Evolutionary conservation across 2,329 filamentous ascomycete species (phyloP).

Genomic region (Pseudofabraea citricarpa): DNA sequence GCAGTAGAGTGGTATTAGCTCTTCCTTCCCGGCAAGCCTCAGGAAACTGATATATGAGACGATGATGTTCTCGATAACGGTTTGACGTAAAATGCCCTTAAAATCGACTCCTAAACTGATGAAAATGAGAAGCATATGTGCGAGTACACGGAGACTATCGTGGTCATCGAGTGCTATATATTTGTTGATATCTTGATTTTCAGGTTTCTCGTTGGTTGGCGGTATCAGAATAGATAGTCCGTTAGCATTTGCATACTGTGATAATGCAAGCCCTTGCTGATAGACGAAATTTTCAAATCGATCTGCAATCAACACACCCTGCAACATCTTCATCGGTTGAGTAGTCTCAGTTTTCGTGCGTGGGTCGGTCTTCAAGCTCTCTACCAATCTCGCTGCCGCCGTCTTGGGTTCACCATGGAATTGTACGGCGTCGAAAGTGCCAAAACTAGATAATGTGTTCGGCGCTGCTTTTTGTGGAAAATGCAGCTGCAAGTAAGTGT

Average conservation of each 20-base stretch:
- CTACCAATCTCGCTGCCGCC: conserved; percentile 54
- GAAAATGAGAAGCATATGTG: conserved; percentile 67
- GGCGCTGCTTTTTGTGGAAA: conserved; percentile 49
- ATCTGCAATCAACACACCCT: conserved; percentile 68
- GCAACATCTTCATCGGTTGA: conserved; percentile 67
- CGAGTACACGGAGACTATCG: conserved; percentile 62
- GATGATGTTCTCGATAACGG: conserved; percentile 63
- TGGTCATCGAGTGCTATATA: conserved; percentile 53
- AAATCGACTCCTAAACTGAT: conserved; percentile 50
- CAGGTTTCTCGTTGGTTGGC: conserved; percentile 29
- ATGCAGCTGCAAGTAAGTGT: conserved; percentile 58
- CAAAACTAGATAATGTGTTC: conserved; percentile 52
- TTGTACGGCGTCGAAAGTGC: conserved; percentile 59
- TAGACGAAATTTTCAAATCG: conserved; percentile 53
- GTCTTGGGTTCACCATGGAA: conserved; percentile 52
- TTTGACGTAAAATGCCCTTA: conserved; percentile 33
- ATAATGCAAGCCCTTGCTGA: conserved; percentile 51
- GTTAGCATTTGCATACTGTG: conserved; percentile 40
- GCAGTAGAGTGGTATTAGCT: conserved; percentile 83
- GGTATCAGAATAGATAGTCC: conserved; percentile 39
- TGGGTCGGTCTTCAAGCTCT: conserved; percentile 51
- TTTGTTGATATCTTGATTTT: conserved; percentile 35
- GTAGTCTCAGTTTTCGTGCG: conserved; percentile 53
- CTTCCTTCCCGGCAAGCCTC: conserved; percentile 65
- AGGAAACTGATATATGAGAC: conserved; percentile 79